Conservation (phyloP, 2,329 filamentous ascomycete species). For the Pestalotiopsis sp. region DNA sequence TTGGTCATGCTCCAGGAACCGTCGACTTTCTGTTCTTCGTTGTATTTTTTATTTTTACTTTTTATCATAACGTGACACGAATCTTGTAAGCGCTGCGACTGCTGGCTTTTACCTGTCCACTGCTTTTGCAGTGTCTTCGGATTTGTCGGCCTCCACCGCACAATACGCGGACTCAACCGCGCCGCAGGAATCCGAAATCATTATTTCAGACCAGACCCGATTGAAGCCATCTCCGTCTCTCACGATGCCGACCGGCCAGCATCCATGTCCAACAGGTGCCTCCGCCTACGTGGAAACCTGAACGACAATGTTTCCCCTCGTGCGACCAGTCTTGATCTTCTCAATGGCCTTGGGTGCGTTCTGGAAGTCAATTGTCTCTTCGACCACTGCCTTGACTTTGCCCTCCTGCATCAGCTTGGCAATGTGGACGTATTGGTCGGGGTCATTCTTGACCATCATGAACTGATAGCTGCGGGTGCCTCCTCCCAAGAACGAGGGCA, state of each 20-base stretch:
- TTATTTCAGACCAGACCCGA: no score
- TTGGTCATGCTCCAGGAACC: neutral
- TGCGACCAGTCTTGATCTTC: conserved; percentile 56
- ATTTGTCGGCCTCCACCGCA: no score
- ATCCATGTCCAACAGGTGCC: neutral
- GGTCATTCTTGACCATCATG: conserved; percentile 36
- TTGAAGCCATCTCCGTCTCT: neutral
- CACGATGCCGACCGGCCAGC: no score
- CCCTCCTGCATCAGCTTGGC: conserved; percentile 59
- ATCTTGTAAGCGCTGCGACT: no score
- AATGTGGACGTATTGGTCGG: conserved; percentile 50
- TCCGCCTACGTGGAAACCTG: conserved; percentile 13
- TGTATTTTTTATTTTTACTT: neutral
- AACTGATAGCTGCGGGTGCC: conserved; percentile 44
- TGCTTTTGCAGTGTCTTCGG: no score
- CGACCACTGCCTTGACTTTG: conserved; percentile 58
- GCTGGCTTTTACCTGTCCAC: no score
- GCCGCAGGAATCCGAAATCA: no score
- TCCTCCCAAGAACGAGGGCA: conserved; percentile 39
- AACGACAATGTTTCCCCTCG: conserved; percentile 62
- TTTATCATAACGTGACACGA: no score
- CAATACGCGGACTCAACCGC: no score
- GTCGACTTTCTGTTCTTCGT: no score
- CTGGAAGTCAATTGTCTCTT: conserved; percentile 57
- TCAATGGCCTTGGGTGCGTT: conserved; percentile 60